phyloP scores from a whole-genome alignment of 768 basidiomycete genomes.

The Fomitopsis pulvina region DNA sequence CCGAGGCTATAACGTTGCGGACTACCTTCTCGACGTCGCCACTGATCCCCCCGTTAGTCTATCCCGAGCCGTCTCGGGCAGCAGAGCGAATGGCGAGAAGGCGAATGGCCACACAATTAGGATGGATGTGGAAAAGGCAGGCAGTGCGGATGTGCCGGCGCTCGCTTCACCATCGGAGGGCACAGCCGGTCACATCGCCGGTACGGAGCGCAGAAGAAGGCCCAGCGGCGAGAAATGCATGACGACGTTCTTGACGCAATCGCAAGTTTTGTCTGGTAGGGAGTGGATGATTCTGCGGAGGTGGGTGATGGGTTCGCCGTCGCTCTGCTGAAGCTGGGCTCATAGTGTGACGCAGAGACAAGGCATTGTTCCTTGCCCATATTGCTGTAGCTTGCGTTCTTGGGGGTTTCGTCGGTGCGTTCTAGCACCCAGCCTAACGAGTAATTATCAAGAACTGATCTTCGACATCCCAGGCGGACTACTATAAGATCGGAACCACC shows the following conservation, averaged over 20 bases:
- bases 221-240: slow-evolving; percentile 33
- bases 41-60: slow-evolving; percentile 50
- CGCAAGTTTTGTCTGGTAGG: slow-evolving; percentile 73
- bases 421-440: neutral
- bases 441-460: neutral
- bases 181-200: neutral
- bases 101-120: neutral
- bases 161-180: neutral
- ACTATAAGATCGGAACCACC: slow-evolving; percentile 69
- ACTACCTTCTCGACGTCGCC: slow-evolving; percentile 87
- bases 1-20: slow-evolving; percentile 86
- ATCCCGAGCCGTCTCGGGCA: slow-evolving; percentile 26
- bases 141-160: neutral
- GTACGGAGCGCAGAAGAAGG: neutral
- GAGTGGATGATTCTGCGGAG: slow-evolving; percentile 81
- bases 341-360: slow-evolving; percentile 48
- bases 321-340: neutral
- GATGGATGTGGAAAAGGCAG: neutral
- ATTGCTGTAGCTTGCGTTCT: slow-evolving; percentile 59
- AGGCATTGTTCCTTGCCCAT: slow-evolving; percentile 78
- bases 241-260: slow-evolving; percentile 84
- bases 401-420: slow-evolving; percentile 80
- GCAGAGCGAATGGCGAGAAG: neutral
- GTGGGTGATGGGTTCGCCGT: slow-evolving; percentile 24
- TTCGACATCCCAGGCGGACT: slow-evolving; percentile 86